phyloP scores from a whole-genome alignment of 139 green algal species.

The Picocystis salinarum region DNA sequence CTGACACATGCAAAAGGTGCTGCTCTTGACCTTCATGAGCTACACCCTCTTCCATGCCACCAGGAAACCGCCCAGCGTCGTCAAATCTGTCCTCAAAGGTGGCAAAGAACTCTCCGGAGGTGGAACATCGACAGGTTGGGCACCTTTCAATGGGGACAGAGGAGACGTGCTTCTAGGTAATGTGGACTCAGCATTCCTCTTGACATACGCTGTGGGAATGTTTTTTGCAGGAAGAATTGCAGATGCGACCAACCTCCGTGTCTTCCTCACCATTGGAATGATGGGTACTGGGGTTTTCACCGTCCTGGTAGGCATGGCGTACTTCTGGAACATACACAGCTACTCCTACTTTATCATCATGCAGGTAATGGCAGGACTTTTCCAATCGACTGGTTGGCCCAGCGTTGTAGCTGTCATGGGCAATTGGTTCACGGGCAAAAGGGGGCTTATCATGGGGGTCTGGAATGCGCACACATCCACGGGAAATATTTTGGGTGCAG shows the following conservation, averaged over 20 bases:
- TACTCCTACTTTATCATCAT: conserved; percentile 62
- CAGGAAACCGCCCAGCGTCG: conserved; percentile 73
- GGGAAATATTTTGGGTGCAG: conserved; percentile 78
- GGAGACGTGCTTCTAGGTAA: conserved; percentile 59
- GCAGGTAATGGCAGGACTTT: conserved; percentile 45
- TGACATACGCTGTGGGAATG: conserved; percentile 74
- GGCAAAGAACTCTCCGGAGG: conserved; percentile 3
- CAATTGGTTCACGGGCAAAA: conserved; percentile 87
- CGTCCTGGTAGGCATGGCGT: conserved; percentile 58
- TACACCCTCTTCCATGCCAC: conserved; percentile 79
- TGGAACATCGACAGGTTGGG: conserved; percentile 39
- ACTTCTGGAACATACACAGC: conserved; percentile 66
- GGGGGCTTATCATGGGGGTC: conserved; percentile 82
- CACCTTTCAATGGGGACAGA: conserved; percentile 56
- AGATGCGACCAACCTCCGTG: conserved; percentile 63
- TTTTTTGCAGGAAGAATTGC: conserved; percentile 77
- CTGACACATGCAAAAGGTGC: too few species aligned
- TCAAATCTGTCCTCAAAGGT: conserved; percentile 32
- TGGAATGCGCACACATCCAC: conserved; percentile 91
- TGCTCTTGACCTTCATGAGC: conserved; percentile 72
- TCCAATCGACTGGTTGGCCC: conserved; percentile 84
- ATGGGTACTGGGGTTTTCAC: conserved; percentile 50
- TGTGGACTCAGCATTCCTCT: conserved; percentile 79
- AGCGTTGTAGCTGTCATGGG: conserved; percentile 76
- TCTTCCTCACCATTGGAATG: conserved; percentile 78